A percentile compares a stretch with the other conserved stretches of the same genome.
Evolutionary conservation across 169 alveolate species (phyloP).

Genomic region (Plasmodium billcollinsi): DNA sequence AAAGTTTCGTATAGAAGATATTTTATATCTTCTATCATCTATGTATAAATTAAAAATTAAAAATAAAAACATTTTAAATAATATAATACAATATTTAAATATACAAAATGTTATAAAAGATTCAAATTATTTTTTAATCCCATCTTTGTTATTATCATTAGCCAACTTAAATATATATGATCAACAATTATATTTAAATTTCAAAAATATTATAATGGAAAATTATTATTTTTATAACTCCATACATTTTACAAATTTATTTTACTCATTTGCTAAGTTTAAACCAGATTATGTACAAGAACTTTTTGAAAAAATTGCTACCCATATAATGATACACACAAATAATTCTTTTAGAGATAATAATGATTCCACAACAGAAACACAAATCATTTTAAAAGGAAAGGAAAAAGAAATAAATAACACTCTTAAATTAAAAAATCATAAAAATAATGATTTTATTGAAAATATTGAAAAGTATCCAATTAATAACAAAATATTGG

Average conservation of each 20-base stretch:
- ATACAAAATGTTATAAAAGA: conserved; percentile 11
- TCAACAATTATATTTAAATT: conserved; percentile 31
- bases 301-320: conserved; percentile 31
- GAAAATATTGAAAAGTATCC: neutral
- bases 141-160: conserved; percentile 34
- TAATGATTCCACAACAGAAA: too few species aligned
- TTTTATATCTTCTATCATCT: conserved; percentile 24
- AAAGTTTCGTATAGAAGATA: conserved; percentile 28
- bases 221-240: conserved; percentile 62
- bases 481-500: neutral
- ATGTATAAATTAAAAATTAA: conserved; percentile 40
- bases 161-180: conserved; percentile 45
- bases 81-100: conserved; percentile 32
- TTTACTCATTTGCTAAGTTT: conserved; percentile 56
- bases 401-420: neutral
- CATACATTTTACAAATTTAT: conserved; percentile 50
- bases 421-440: neutral
- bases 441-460: too few species aligned
- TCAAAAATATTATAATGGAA: conserved; percentile 36
- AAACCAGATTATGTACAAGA: conserved; percentile 27
- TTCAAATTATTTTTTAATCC: conserved; percentile 29
- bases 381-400: neutral
- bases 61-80: conserved; percentile 10
- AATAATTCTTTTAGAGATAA: too few species aligned
- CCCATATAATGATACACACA: conserved; percentile 14